Evolutionary conservation across 2,329 filamentous ascomycete species (phyloP), one percentile per base, ranked within the genome.

Genomic region (Diplodia scrobiculata): DNA sequence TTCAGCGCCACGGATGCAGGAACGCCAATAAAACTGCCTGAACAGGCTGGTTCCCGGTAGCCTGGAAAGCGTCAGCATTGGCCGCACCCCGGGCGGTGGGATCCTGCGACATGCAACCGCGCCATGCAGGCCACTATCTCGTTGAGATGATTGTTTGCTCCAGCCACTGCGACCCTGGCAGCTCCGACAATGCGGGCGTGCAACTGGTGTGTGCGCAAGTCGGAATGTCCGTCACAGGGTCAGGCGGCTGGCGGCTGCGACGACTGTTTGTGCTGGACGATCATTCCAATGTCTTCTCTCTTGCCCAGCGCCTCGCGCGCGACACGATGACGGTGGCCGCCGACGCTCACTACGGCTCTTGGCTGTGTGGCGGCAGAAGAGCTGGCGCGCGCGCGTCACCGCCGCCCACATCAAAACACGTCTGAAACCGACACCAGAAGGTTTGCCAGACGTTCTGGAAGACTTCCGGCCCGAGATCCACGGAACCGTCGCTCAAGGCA

Each of bases 1-100:
- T 66, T 58, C 53, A 59, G 29, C 27, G 63, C 53, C 63, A 48
- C 53, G 53, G 53, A 66, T 66, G 63, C 63, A 66, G 63, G 63
- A 66, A 66, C 63, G 53, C 63, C 63, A 66, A 66, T 66, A 66
- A 47, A 66, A 62, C 58, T 62, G 45, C 58, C 58, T 62, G 58
- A 62, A 62, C 58, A 62, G 58, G 58, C 58, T 62, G 58, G 58
- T 50, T 62, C 45, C 58, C 58, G 58, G 58, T 21, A 62, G 45
- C 41, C 36, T 62, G 58, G 58, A 47, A 62, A 62, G 45, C 58
- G 27, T 62, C 58, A 62, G 58, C 58, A 62, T 62, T 62, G 58
- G 58, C 45, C 58, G 58, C 58, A 50, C 58, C 58, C 45, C 29
- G 58, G 58, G 58, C 58, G 58, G 58, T 62, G 58, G 58, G 58